phyloP scores from a whole-genome alignment of 106 monocot species.

The Allium fistulosum region DNA sequence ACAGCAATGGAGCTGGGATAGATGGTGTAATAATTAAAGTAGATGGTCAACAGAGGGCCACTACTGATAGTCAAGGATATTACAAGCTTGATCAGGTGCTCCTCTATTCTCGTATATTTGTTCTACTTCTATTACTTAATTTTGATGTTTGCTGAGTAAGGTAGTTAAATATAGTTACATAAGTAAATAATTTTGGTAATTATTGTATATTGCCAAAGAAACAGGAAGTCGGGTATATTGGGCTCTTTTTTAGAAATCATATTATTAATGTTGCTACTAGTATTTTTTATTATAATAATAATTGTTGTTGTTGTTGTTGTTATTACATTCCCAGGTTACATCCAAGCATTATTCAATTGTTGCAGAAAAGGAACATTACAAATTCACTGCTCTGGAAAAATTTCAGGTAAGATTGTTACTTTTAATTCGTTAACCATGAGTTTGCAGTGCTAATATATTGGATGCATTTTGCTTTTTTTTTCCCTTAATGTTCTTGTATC shows the following conservation, averaged over 20 bases:
- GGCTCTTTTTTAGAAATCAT: too few species aligned
- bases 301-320: too few species aligned
- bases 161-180: too few species aligned
- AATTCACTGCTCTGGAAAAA: slow-evolving; percentile 63
- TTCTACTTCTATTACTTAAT: too few species aligned
- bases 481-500: not conserved
- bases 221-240: too few species aligned
- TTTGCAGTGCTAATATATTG: too few species aligned
- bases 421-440: not conserved
- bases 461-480: too few species aligned
- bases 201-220: too few species aligned
- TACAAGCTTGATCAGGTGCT: slow-evolving; percentile 97
- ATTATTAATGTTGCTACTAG: too few species aligned
- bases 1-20: slow-evolving; percentile 63
- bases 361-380: slow-evolving; percentile 78
- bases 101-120: not conserved
- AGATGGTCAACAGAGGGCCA: slow-evolving; percentile 57
- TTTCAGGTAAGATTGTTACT: slow-evolving; percentile 56
- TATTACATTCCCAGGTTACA: slow-evolving; percentile 50
- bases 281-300: too few species aligned
- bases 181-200: too few species aligned
- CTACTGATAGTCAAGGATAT: slow-evolving; percentile 67
- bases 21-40: slow-evolving; percentile 61
- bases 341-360: slow-evolving; percentile 69
- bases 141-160: too few species aligned